These are phyloP conservation scores for Schwanniomyces vanrijiae DNA, from an alignment of 805 yeast species.

Conservation along the genomic window DNA sequence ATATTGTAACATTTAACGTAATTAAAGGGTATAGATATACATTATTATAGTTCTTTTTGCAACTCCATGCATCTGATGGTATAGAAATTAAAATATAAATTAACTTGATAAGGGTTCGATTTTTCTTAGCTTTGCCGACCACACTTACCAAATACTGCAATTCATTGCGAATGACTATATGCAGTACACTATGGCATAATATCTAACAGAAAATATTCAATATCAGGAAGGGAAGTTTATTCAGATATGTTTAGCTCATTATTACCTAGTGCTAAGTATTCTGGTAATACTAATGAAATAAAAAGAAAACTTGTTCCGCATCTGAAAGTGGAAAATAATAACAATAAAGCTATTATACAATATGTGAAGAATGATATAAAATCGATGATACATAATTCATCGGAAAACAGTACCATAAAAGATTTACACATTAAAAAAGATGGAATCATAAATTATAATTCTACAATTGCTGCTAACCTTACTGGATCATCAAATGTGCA, in stretches of 20 bases:
- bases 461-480: conserved; percentile 21
- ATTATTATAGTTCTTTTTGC: too few relatives aligned
- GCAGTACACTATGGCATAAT: not conserved
- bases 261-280: conserved; percentile 33
- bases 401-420: conserved; percentile 11
- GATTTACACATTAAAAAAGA: conserved; percentile 24
- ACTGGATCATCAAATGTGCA: conserved; percentile 31
- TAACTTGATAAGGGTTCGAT: not conserved
- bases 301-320: not conserved
- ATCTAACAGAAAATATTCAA: not conserved
- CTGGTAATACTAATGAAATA: conserved; percentile 10
- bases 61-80: too few relatives aligned
- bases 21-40: too few relatives aligned
- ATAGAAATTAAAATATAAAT: too few relatives aligned
- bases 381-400: not conserved
- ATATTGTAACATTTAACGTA: too few relatives aligned
- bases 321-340: not conserved
- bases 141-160: not conserved
- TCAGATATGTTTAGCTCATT: conserved; percentile 32
- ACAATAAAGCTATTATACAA: not conserved
- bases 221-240: not conserved
- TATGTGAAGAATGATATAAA: not conserved
- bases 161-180: not conserved
- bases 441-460: conserved; percentile 26
- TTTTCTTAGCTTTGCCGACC: not conserved